Evolutionary conservation across 495 filamentous ascomycete species (phyloP).

Genomic region (Copromyces sp.): DNA sequence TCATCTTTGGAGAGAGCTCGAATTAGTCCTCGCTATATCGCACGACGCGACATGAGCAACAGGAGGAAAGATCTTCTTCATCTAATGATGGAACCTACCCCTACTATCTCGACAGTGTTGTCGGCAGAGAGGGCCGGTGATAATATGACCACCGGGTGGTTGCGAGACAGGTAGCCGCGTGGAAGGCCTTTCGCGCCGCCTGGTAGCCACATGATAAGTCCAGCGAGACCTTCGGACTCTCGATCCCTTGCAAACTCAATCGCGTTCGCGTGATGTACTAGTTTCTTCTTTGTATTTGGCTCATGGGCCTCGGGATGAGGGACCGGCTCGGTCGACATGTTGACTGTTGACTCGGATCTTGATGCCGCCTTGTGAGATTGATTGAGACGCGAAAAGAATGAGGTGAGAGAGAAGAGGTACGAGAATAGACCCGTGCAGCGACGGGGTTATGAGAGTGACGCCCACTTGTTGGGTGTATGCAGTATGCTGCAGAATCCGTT

Average conservation of each 20-base stretch:
- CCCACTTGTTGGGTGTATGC: neutral
- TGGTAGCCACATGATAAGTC: neutral
- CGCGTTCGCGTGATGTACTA: neutral
- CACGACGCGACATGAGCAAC: neutral
- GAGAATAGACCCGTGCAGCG: neutral
- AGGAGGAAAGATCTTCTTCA: neutral
- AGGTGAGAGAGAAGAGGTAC: no score
- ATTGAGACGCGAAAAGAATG: neutral
- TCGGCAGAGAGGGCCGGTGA: neutral
- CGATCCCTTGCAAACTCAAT: neutral
- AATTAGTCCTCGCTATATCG: neutral
- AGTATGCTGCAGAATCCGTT: neutral
- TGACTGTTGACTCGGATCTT: neutral
- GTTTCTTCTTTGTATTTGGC: neutral
- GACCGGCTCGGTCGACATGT: neutral
- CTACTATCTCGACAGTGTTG: neutral
- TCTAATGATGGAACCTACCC: neutral
- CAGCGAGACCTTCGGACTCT: neutral
- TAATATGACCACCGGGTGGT: neutral
- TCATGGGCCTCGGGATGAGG: neutral
- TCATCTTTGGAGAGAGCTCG: neutral
- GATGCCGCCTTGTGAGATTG: neutral
- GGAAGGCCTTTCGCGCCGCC: neutral
- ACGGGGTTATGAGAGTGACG: neutral
- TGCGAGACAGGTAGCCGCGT: neutral